Percentiles rank a stretch among this genome's conserved stretches.
These are phyloP conservation scores for Amanita pseudoporphyria DNA, from an alignment of 768 basidiomycete genomes.

Conservation along the genomic window DNA sequence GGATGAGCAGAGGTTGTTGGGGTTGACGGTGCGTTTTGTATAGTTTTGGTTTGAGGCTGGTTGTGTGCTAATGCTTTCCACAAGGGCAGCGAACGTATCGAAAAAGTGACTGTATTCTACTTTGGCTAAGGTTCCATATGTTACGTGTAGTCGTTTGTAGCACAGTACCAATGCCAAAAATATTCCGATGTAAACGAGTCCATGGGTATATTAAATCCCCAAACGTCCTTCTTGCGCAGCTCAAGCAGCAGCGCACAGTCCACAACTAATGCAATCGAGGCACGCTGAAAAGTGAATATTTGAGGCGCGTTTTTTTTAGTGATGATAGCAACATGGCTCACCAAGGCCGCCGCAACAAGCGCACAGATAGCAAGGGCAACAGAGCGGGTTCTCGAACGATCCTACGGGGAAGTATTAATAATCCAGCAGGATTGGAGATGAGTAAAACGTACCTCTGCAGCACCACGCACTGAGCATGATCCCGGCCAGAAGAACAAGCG, in stretches of 20 bases:
- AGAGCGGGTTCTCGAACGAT: conserved; percentile 51
- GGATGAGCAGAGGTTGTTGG: conserved; percentile 33
- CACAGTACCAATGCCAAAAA: too few species aligned
- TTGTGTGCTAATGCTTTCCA: not conserved
- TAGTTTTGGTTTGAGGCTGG: not conserved
- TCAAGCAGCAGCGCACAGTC: conserved; percentile 53
- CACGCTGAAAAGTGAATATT: conserved; percentile 32
- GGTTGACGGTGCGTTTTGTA: conserved; percentile 20
- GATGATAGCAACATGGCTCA: conserved; percentile 16
- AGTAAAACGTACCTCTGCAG: conserved; percentile 40
- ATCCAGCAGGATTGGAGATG: not conserved
- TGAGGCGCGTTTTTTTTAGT: not conserved
- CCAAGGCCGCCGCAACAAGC: conserved; percentile 65
- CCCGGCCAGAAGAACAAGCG: conserved; percentile 42
- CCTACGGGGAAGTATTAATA: conserved; percentile 21
- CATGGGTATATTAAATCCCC: too few species aligned
- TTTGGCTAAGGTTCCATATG: not conserved
- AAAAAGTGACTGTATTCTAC: not conserved
- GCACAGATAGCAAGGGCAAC: conserved; percentile 65
- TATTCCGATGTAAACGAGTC: too few species aligned
- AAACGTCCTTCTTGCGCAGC: too few species aligned
- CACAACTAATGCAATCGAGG: conserved; percentile 62
- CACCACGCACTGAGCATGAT: conserved; percentile 60
- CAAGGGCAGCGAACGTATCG: not conserved
- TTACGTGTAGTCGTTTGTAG: too few species aligned